Conservation (phyloP, 768 basidiomycete genomes). For the Kwoniella newhampshirensis region DNA sequence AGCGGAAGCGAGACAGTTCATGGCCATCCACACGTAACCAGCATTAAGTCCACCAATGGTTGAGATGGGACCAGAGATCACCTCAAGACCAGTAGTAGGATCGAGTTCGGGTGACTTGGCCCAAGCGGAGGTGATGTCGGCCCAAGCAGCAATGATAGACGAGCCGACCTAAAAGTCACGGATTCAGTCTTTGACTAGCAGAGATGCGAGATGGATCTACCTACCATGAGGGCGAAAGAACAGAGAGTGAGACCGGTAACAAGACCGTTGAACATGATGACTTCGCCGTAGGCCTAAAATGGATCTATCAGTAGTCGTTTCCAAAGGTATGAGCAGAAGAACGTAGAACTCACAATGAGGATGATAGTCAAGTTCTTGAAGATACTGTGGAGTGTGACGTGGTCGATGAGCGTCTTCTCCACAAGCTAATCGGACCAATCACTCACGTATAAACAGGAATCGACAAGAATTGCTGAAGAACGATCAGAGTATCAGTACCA, state of each 20-base stretch:
- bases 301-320: not conserved
- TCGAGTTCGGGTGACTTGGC: conserved; percentile 30
- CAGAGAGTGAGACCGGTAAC: conserved; percentile 83
- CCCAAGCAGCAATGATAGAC: conserved; percentile 91
- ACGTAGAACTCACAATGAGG: conserved; percentile 63
- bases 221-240: conserved; percentile 85
- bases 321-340: not conserved
- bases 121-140: conserved; percentile 66
- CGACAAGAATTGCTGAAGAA: conserved; percentile 80
- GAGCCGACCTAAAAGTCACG: conserved; percentile 62
- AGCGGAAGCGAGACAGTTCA: conserved; percentile 86
- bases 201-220: conserved; percentile 10
- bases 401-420: not conserved
- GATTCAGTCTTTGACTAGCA: not conserved
- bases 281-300: conserved; percentile 88
- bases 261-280: conserved; percentile 89
- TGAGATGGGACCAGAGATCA: conserved; percentile 19
- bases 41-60: conserved; percentile 62
- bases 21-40: conserved; percentile 95
- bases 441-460: conserved; percentile 88
- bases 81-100: conserved; percentile 44
- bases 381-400: conserved; percentile 23
- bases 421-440: conserved; percentile 54
- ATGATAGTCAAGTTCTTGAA: conserved; percentile 99
- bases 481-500: conserved; percentile 1